These are phyloP conservation scores for Candida anglica DNA, from an alignment of 805 yeast genomes.

Conservation along the genomic window DNA sequence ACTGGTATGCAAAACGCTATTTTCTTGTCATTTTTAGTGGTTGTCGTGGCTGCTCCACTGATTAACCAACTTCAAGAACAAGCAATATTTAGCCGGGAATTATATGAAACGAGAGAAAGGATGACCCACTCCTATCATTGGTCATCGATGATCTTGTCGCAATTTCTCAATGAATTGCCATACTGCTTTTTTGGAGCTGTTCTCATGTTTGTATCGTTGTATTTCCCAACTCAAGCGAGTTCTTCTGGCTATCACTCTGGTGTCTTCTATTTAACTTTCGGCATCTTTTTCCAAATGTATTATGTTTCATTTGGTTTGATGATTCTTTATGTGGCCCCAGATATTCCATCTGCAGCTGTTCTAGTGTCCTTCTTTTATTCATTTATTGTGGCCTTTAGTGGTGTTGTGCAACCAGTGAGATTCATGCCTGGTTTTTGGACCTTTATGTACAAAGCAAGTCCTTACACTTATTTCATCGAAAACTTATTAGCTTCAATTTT, in stretches of 20 bases:
- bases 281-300: conserved; percentile 25
- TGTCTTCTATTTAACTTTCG: conserved; percentile 28
- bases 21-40: conserved; percentile 57
- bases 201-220: conserved; percentile 38
- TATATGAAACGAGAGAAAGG: conserved; percentile 68
- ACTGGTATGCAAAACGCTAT: conserved; percentile 58
- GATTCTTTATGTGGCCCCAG: conserved; percentile 56
- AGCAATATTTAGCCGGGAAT: conserved; percentile 53
- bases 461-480: conserved; percentile 66
- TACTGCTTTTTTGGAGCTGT: conserved; percentile 35
- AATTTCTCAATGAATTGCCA: conserved; percentile 57
- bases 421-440: conserved; percentile 81
- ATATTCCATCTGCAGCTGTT: conserved; percentile 64
- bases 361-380: conserved; percentile 53
- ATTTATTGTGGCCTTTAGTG: conserved; percentile 61
- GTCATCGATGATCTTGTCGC: conserved; percentile 54
- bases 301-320: conserved; percentile 32
- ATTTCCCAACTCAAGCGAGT: conserved; percentile 45
- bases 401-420: conserved; percentile 55
- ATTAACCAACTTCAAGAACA: conserved; percentile 61
- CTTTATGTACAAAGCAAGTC: conserved; percentile 75
- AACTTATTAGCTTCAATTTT: conserved; percentile 44
- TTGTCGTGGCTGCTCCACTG: conserved; percentile 53
- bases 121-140: conserved; percentile 73
- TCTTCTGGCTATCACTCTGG: conserved; percentile 39